Base-by-base conservation (phyloP, 257 asterid genomes). In the Nicotiana sylvestris region DNA sequence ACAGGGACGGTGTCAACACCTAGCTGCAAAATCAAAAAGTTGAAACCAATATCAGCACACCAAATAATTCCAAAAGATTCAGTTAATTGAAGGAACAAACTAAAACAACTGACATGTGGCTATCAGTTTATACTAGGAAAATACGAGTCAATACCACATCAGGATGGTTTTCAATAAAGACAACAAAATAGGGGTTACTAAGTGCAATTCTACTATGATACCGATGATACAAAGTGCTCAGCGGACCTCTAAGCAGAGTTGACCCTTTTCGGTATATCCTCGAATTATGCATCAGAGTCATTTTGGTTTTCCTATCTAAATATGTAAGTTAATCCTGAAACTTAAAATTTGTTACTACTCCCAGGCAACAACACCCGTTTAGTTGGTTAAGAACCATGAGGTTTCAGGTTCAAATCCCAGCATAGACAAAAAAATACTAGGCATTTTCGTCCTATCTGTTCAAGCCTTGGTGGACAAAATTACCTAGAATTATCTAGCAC, bases 1-100 rank as follows among this genome's bases (percentile, higher is more conserved):
- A 89, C 89, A 35, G 92, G 92, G 53, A 89, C 86, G 3, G 91
- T 89, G 69, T 89, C 86, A 46, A 89, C 72, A 49, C 92, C 91
- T 46, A 87, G 90, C 92, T 87, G 82, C 90, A 76, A 17, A 65
- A 80, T 5, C 8, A 18, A 78, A 76, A 6, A 32, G 9, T 25
- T 65, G 27, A 61, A 57, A 62, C 77, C 66, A 69, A 46, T 55
- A 49, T 66, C 25, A 57, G 65, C 37, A 57, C 10, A 21, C 43
- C 29, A 15, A 74, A 3, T 5, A 49, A 12, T 49, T 74, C 27
- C 9, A 49, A 13, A 49, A 46, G 43, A 74, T 74, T 74, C 43
- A 27, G 37, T 72, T 43, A 46, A 43, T 9, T 43, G 51, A 12
- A 43, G 12, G 12, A 53, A 53, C 16, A 12, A 53, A 53, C 58